Evolutionary conservation across 768 basidiomycete species (phyloP), one percentile per base, ranked within the genome.

Genomic region (Kondoa subrosea): DNA sequence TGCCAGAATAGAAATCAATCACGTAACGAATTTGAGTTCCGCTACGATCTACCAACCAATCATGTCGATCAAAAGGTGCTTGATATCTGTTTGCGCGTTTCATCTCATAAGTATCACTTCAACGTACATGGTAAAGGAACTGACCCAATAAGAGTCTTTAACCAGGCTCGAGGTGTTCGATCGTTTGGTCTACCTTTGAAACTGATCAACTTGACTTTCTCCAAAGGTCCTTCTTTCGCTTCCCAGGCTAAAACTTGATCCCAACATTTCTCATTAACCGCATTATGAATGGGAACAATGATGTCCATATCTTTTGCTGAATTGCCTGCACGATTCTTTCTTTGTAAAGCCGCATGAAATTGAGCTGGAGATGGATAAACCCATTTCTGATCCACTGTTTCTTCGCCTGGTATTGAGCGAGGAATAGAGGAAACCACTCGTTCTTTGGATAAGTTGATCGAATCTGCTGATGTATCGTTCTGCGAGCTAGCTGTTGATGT

Each of bases 301-400:
- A 89, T 87, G 74, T 83, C 84, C 92, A 97, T 96, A 78, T 97
- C 93, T n/a, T 81, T 32, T 16, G 61, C 61, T 21, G n/a, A n/a
- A 59, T 63, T 31, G 15, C 71, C 71, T 30, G 64, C 60, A 76
- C 95, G 89, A 73, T 95, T 85, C 79, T 97, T 97, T 68, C 93
- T 85, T 67, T 85, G 83, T 86, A 99, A 91, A 25, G 95, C 93
- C n/a, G 87, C 82, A 77, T 88, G 97, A 81, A 99, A 99, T 78
- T 96, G 93, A n/a, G 87, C 84, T 76, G 96, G 90, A 25, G 93
- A 96, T 27, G 95, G 95, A 78, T 99, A 99, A 61, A 95, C 88
- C 95, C 95, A 99, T 67, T 90, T 86, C 57, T 81, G 72, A 25
- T 74, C 82, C 62, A 84, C 83, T 27, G n/a, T 27, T 27, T 63